These are phyloP conservation scores for Botrytis hyacinthi DNA, from an alignment of 2,329 filamentous ascomycete genomes.

Conservation along the genomic window DNA sequence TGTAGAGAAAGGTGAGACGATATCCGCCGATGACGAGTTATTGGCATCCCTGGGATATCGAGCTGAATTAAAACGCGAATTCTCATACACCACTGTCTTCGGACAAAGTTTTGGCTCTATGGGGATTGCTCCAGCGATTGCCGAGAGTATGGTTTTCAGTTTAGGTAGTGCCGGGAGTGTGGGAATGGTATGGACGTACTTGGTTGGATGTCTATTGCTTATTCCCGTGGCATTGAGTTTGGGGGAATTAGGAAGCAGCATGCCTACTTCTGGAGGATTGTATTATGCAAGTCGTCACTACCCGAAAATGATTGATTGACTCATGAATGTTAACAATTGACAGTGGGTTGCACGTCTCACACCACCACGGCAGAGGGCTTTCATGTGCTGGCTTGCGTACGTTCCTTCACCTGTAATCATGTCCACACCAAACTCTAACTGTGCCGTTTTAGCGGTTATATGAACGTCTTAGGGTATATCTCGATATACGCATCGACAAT, in stretches of 20 bases:
- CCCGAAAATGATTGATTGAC: background rate
- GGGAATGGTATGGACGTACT: constrained; percentile 39
- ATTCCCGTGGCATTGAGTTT: constrained; percentile 38
- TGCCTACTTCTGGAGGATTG: constrained; percentile 38
- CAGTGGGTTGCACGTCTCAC: constrained; percentile 39
- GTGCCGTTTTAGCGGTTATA: constrained; percentile 33
- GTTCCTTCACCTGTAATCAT: constrained; percentile 14
- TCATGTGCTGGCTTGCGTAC: constrained; percentile 40
- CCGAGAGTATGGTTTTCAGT: constrained; percentile 37
- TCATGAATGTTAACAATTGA: background rate
- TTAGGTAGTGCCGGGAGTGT: constrained; percentile 35
- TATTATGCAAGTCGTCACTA: constrained; percentile 33
- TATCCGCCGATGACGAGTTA: constrained; percentile 33
- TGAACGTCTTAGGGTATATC: constrained; percentile 39
- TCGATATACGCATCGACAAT: constrained; percentile 40
- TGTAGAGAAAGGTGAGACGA: constrained; percentile 23
- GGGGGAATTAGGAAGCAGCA: constrained; percentile 37
- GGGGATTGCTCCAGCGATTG: constrained; percentile 38
- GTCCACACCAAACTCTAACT: constrained; percentile 17
- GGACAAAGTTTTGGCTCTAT: constrained; percentile 39
- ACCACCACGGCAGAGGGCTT: constrained; percentile 34
- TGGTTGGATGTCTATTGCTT: constrained; percentile 35
- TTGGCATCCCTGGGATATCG: constrained; percentile 36
- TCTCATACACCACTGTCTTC: constrained; percentile 38
- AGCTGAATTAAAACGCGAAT: constrained; percentile 38